A percentile compares a stretch with the other conserved stretches of the same genome.
phyloP scores from a whole-genome alignment of 768 basidiomycete species.

The Kwoniella dendrophila region DNA sequence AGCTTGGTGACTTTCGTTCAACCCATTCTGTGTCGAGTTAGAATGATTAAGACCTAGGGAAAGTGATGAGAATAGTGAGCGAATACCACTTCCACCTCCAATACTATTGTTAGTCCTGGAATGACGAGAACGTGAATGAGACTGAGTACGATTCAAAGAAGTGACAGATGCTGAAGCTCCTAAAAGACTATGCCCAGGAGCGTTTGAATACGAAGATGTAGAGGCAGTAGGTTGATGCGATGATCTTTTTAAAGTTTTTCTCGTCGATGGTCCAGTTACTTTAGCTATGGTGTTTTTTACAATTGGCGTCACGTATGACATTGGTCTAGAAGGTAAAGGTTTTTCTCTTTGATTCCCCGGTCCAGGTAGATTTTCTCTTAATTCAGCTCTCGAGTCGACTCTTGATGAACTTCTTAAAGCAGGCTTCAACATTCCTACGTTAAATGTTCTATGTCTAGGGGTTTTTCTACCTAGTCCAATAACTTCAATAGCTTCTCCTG shows the following conservation, averaged over 20 bases:
- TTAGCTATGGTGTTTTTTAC: slow-evolving; percentile 6
- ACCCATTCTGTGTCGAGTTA: too few species aligned
- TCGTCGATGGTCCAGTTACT: background rate
- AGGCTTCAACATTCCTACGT: slow-evolving; percentile 39
- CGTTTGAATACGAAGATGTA: too few species aligned
- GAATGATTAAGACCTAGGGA: slow-evolving; percentile 14
- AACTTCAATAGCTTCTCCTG: slow-evolving; percentile 47
- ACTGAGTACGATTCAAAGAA: background rate
- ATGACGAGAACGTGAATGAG: background rate
- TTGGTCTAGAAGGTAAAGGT: slow-evolving; percentile 39
- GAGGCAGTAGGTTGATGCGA: slow-evolving; percentile 16
- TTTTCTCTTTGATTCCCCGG: slow-evolving; percentile 27
- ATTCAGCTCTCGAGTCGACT: slow-evolving; percentile 9
- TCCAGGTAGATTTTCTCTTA: background rate
- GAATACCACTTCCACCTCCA: slow-evolving; percentile 10
- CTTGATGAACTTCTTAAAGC: slow-evolving; percentile 28
- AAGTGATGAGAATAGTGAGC: slow-evolving; percentile 31
- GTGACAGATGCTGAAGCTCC: slow-evolving; percentile 7
- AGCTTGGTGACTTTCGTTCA: background rate
- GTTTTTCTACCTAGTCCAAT: slow-evolving; percentile 46
- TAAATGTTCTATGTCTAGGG: slow-evolving; percentile 43
- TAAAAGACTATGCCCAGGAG: background rate
- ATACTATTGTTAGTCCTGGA: background rate
- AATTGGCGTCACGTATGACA: slow-evolving; percentile 26
- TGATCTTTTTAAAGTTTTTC: slow-evolving; percentile 6